Evolutionary conservation across 2,329 filamentous ascomycete genomes (phyloP).

Genomic region (Boeremia exigua): DNA sequence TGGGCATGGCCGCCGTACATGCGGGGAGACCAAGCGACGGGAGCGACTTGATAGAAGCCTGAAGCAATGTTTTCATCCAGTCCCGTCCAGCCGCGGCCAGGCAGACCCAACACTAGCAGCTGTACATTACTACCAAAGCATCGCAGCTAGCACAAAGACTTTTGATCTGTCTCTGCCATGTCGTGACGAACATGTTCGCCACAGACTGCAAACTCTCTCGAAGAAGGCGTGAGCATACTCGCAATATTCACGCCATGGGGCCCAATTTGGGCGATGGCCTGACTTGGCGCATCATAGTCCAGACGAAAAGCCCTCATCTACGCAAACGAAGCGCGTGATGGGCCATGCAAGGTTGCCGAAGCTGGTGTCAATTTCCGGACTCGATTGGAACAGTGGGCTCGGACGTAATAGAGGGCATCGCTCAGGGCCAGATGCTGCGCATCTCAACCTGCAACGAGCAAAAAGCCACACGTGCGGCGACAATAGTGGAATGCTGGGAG

Average conservation of each 20-base stretch:
- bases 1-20: background rate
- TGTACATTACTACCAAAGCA: background rate
- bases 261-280: background rate
- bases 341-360: slow-evolving; percentile 9
- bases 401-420: background rate
- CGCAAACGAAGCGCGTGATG: slow-evolving; percentile 1
- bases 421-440: slow-evolving; percentile 11
- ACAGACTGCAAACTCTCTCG: background rate
- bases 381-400: slow-evolving; percentile 1
- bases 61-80: no score
- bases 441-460: slow-evolving; percentile 1
- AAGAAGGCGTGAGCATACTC: background rate
- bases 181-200: background rate
- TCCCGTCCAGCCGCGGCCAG: no score
- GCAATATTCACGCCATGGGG: background rate
- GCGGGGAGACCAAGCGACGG: background rate
- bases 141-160: background rate
- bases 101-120: background rate
- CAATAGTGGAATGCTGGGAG: background rate
- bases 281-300: slow-evolving; percentile 7
- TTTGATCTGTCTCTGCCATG: background rate
- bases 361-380: slow-evolving; percentile 13
- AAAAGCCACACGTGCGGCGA: slow-evolving; percentile 7
- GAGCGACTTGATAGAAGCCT: background rate
- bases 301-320: background rate